These are phyloP conservation scores for Penicillium taxi DNA, from an alignment of 495 filamentous ascomycete genomes.

Conservation along the genomic window DNA sequence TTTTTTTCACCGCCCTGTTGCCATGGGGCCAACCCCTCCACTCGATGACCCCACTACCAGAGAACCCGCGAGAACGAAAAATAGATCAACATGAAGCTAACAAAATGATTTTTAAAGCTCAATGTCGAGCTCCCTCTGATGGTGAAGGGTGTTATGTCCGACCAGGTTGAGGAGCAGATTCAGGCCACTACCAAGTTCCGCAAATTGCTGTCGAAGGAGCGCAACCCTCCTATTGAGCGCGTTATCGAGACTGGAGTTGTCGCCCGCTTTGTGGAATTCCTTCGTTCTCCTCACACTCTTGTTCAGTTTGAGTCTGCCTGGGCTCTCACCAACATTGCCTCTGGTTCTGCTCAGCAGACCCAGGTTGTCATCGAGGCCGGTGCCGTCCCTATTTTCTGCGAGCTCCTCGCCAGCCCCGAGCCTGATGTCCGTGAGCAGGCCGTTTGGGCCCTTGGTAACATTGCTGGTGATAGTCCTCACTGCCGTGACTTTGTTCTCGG, in stretches of 20 bases:
- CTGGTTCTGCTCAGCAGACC: conserved; percentile 92
- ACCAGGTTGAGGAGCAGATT: conserved; percentile 96
- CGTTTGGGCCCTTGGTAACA: conserved; percentile 98
- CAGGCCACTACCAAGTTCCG: conserved; percentile 98
- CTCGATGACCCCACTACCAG: conserved; percentile 15
- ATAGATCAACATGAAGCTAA: conserved; percentile 25
- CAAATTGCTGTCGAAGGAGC: conserved; percentile 95
- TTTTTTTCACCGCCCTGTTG: conserved; percentile 39
- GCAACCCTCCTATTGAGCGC: conserved; percentile 96
- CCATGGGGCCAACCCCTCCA: conserved; percentile 25
- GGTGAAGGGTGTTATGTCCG: conserved; percentile 96
- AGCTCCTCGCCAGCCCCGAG: conserved; percentile 89
- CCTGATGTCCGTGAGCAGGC: conserved; percentile 98
- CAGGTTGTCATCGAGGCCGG: conserved; percentile 98
- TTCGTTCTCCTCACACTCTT: conserved; percentile 93
- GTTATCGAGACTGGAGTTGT: conserved; percentile 99
- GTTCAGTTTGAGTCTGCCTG: conserved; percentile 99
- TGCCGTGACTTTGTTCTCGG: conserved; percentile 94
- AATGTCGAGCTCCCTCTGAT: conserved; percentile 97
- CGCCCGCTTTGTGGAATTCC: conserved; percentile 94
- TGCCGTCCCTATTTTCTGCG: conserved; percentile 97
- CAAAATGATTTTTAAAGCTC: conserved; percentile 52
- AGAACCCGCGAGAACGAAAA: conserved; percentile 4
- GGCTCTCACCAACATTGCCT: conserved; percentile 99
- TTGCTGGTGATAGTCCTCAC: conserved; percentile 94